phyloP scores from a whole-genome alignment of 768 basidiomycete species.

The Mycena belliarum region DNA sequence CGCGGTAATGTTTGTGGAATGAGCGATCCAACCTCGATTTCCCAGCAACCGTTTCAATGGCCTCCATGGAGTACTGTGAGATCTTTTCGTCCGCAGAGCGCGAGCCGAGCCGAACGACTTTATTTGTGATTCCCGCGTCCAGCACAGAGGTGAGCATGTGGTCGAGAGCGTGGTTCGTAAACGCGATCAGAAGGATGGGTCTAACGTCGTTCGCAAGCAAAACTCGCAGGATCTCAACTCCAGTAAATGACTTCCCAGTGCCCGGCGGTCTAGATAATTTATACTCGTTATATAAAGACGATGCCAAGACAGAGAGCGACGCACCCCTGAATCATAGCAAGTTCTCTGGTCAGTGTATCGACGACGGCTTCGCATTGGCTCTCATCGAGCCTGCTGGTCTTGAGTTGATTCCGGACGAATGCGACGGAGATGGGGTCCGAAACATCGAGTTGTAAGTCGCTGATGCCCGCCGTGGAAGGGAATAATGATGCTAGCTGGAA shows the following conservation, averaged over 20 bases:
- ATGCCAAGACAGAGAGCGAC: background rate
- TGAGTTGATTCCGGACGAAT: constrained; percentile 48
- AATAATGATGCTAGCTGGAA: constrained; percentile 62
- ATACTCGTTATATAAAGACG: background rate
- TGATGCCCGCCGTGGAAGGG: constrained; percentile 36
- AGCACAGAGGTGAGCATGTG: constrained; percentile 68
- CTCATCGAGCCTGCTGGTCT: constrained; percentile 58
- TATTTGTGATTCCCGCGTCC: constrained; percentile 61
- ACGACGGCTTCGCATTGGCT: constrained; percentile 75
- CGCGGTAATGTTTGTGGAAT: constrained; percentile 33
- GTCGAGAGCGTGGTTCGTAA: constrained; percentile 81
- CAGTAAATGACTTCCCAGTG: constrained; percentile 77
- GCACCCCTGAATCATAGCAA: constrained; percentile 75
- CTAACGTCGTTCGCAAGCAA: constrained; percentile 53
- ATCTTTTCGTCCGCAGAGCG: constrained; percentile 62
- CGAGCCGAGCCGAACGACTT: constrained; percentile 71
- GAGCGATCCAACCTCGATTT: constrained; percentile 41
- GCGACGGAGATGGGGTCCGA: constrained; percentile 45
- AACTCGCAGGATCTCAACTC: constrained; percentile 67
- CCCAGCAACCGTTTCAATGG: constrained; percentile 48
- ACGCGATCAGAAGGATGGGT: constrained; percentile 55
- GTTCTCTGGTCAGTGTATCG: constrained; percentile 56
- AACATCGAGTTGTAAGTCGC: constrained; percentile 42
- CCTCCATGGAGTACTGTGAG: constrained; percentile 60
- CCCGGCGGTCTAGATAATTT: constrained; percentile 66